Base-by-base conservation (phyloP, 257 asterid species). In the Anisodus acutangulus region DNA sequence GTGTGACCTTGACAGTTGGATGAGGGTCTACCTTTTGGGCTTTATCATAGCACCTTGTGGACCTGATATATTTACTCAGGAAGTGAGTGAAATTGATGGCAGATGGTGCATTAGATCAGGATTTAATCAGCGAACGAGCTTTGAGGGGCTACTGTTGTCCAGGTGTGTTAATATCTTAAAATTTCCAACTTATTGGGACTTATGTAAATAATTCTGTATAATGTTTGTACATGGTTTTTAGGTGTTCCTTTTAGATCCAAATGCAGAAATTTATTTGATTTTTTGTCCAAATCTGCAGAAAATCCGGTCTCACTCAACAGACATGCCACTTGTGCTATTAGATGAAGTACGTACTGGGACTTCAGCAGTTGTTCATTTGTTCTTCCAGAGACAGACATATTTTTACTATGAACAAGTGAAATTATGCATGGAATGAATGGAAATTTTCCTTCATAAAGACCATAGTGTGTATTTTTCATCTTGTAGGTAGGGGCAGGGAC, bases 401-500 rank as follows among this genome's bases (percentile, higher is more conserved):
- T 39, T 53, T 7, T 41, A 49, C 64, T 53, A 51, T 78, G 82
- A 78, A 78, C 31, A 13, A 78, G 64, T 78, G 26, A 26, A 78
- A 13, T 13, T 78, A 51, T 53, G 49, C 82, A 78, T 31, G 13
- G 3, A n/a, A n/a, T n/a, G 82, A 53, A 78, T 31, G 66, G 41
- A 58, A 13, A 78, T 8, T 78, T 76, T 78, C 31, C 64, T 26
- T 78, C 26, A 13, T 31, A 83, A 53, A 72, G 59, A 83, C 41
- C 86, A 57, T 53, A 49, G 35, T 37, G 67, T 60, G 64, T 47
- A 12, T 45, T 82, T 66, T 80, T 64, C 59, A 57, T 86, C 60
- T 68, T 84, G 76, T 86, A 97, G 99, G 98, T 97, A 39, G 99
- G 99, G 82, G 99, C 99, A 4, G 99, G 99, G 85, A 97, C 99